Base-by-base conservation (phyloP, 2,329 filamentous ascomycete genomes). In the Nemania diffusa region DNA sequence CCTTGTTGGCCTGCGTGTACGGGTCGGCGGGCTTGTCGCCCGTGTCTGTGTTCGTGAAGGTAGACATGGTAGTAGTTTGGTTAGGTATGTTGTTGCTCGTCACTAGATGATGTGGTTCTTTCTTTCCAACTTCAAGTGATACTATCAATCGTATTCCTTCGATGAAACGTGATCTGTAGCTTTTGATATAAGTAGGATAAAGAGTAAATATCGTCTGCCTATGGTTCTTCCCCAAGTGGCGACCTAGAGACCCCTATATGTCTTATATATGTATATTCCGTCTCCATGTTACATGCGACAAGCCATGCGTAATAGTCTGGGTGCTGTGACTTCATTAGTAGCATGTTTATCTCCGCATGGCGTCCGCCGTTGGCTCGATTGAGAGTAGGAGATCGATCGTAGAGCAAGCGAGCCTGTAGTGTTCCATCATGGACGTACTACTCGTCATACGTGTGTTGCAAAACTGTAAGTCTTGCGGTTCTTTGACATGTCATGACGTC, bases 1-100 rank as follows among this genome's bases (percentile, higher is more conserved):
- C 86, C 65, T 88, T 83, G 81, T 92, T 94, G 81, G 90, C 88
- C 65, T 83, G 81, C 77, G 88, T 93, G 84, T 97, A 97, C 1
- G 92, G 92, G 80, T 96, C 92, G 60, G 84, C 87, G 48, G 87
- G 82, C 80, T 91, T 88, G 79, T 81, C 82, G 76, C 88, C 89
- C 48, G 88, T 88, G 70, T 84, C 79, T 44, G 89, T 80, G 78
- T 91, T 91, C 77, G 85, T 85, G 79, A 84, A 87, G 77, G 75
- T 79, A 73, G 71, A 81, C 81, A 74, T 89, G 81, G 69, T 81
- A 62, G 50, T 22, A 20, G 26, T 17, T 8, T 42, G 5, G 17
- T 42, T 52, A 9, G 50, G 17, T 13, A 17, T 32, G 37, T 37
- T 40, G 15, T 46, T 56, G 17, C 9, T 44, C 1, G 32, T 34